Conservation (phyloP, 306 rosid genomes). For the Acmispon strigosus region DNA sequence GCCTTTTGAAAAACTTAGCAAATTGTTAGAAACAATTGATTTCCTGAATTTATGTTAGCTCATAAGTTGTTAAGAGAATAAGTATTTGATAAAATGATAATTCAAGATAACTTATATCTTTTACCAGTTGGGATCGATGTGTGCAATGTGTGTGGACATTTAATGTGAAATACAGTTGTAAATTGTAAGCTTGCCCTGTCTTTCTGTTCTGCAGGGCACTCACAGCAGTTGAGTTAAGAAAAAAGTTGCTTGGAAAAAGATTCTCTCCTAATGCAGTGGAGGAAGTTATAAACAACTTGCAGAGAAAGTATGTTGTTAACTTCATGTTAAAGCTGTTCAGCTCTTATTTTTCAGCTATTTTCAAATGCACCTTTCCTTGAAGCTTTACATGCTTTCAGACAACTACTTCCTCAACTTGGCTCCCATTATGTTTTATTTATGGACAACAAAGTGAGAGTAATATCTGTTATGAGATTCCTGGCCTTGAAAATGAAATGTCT, state of each 20-base stretch:
- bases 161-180: neutral
- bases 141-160: neutral
- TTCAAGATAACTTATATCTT: conserved; percentile 3
- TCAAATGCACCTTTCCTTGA: neutral
- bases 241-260: conserved; percentile 56
- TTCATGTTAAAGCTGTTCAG: neutral
- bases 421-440: neutral
- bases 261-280: conserved; percentile 50
- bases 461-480: neutral
- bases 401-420: neutral
- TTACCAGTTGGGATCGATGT: neutral
- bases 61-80: neutral
- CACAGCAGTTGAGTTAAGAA: conserved; percentile 68
- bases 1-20: neutral
- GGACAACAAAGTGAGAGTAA: neutral
- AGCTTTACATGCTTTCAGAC: neutral
- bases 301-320: conserved; percentile 46
- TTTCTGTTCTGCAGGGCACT: conserved; percentile 53
- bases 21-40: neutral
- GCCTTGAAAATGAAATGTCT: conserved; percentile 11
- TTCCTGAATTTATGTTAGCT: neutral
- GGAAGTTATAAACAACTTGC: conserved; percentile 55
- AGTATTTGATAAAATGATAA: neutral
- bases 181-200: conserved; percentile 3
- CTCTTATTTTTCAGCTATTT: conserved; percentile 4